Conservation (phyloP, 1,284 basidiomycete genomes). For the Fomitopsis pinicola region DNA sequence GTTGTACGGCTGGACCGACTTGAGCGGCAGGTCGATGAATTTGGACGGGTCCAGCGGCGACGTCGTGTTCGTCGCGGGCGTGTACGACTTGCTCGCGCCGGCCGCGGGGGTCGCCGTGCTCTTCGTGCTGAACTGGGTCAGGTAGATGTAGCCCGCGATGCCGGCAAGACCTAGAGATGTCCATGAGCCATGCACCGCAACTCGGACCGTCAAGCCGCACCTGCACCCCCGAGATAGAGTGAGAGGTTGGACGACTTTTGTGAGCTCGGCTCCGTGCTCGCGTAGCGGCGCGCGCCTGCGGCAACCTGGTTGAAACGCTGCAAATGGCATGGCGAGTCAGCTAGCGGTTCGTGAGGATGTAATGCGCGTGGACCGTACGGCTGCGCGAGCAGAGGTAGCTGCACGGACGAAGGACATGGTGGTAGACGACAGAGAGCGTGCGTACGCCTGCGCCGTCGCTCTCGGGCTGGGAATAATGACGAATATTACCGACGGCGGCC, state of each 20-base stretch:
- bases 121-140: conserved; percentile 25
- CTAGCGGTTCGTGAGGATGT: background rate
- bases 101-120: conserved; percentile 20
- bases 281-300: conserved; percentile 34
- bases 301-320: conserved; percentile 11
- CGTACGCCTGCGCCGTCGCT: background rate
- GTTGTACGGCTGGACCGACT: conserved; percentile 83
- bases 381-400: conserved; percentile 19
- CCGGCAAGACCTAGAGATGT: conserved; percentile 37
- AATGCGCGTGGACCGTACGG: conserved; percentile 14
- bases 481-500: background rate
- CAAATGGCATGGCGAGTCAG: background rate
- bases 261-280: conserved; percentile 40
- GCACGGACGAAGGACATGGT: conserved; percentile 28
- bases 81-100: conserved; percentile 43
- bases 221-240: conserved; percentile 43
- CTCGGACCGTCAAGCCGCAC: conserved; percentile 6
- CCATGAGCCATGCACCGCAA: background rate
- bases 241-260: conserved; percentile 48
- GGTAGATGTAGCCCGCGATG: conserved; percentile 48
- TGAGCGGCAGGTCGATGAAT: conserved; percentile 79
- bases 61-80: background rate
- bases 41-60: conserved; percentile 65
- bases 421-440: background rate
- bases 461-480: background rate